phyloP scores from a whole-genome alignment of 2,329 filamentous ascomycete species.

The Talaromyces piceae region DNA sequence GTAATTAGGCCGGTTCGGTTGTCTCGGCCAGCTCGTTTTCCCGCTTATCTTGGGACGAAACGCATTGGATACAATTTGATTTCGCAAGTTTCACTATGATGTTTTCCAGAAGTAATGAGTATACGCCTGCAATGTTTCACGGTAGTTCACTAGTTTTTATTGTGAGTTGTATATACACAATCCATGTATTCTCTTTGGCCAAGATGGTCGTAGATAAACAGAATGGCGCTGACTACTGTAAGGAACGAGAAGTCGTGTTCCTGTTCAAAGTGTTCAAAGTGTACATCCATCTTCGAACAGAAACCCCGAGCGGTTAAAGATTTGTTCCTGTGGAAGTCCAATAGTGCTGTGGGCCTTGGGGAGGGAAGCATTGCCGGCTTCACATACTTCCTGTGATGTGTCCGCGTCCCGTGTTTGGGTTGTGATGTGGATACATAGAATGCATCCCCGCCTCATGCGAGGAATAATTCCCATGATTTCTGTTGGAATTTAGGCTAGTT shows the following conservation, averaged over 20 bases:
- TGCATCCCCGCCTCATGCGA: too few relatives aligned
- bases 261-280: neutral
- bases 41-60: neutral
- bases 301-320: too few relatives aligned
- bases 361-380: too few relatives aligned
- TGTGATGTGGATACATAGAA: constrained; percentile 35
- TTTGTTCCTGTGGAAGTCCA: too few relatives aligned
- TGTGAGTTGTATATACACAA: constrained; percentile 1
- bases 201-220: neutral
- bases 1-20: constrained; percentile 5
- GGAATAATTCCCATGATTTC: too few relatives aligned
- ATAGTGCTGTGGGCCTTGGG: too few relatives aligned
- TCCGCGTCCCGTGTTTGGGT: too few relatives aligned
- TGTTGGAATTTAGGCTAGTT: neutral
- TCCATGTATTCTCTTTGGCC: neutral
- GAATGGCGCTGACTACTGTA: neutral
- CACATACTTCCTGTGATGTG: too few relatives aligned
- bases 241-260: neutral
- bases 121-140: neutral
- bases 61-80: neutral
- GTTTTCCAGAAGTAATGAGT: neutral
- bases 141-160: neutral
- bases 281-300: too few relatives aligned
- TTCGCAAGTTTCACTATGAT: neutral
- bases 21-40: neutral